Evolutionary conservation across 2,329 filamentous ascomycete species (phyloP).

Genomic region (Colletotrichum sp.): DNA sequence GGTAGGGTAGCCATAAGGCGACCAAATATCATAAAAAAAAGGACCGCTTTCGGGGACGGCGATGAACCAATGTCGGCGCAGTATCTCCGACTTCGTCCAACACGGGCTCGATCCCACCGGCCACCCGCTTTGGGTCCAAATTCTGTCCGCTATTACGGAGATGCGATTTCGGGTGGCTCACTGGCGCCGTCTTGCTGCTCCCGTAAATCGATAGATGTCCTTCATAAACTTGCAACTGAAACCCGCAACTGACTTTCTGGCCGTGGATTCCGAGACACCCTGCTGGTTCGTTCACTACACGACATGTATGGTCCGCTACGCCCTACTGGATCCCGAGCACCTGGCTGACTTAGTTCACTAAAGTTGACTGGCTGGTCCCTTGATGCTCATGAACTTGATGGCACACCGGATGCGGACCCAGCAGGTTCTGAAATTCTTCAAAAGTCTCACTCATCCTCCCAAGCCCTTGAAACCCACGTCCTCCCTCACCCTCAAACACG

Average conservation of each 20-base stretch:
- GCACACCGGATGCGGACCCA: no score
- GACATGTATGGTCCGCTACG: neutral
- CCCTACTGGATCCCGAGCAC: neutral
- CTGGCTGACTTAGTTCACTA: neutral
- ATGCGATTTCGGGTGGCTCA: neutral
- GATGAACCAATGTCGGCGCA: neutral
- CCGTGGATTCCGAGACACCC: neutral
- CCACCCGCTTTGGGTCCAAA: neutral
- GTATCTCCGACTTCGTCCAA: neutral
- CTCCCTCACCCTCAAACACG: no score
- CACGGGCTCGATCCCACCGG: neutral
- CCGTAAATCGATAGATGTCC: no score
- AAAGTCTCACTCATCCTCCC: no score
- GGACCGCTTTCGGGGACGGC: neutral
- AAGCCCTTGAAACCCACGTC: no score
- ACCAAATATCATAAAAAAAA: neutral
- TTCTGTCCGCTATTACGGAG: neutral
- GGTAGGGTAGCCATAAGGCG: neutral
- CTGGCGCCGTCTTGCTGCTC: neutral
- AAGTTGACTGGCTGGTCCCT: neutral
- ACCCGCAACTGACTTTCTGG: neutral
- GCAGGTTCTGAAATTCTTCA: no score
- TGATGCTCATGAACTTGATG: neutral
- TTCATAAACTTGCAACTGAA: no score
- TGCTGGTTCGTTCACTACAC: neutral